Conservation (phyloP, 2,329 filamentous ascomycete species). For the Purpureocillium lavendulum region DNA sequence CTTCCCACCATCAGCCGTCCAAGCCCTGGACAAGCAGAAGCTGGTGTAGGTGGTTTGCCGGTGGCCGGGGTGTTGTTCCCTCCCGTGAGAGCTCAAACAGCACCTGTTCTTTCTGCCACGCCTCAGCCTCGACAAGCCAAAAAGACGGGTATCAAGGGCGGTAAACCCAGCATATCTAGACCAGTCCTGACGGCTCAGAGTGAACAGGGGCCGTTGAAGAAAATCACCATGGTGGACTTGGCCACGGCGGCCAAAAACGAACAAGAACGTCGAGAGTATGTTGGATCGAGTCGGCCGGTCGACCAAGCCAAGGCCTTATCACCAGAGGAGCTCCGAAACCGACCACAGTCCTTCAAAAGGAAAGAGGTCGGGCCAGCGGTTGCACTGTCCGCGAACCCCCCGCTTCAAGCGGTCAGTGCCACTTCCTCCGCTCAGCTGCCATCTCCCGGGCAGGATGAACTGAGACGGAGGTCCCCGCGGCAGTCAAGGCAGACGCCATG, state of each 20-base stretch:
- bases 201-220: slow-evolving; percentile 31
- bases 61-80: slow-evolving; percentile 33
- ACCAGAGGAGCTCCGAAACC: slow-evolving; percentile 22
- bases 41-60: slow-evolving; percentile 28
- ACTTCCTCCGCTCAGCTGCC: no score
- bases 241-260: slow-evolving; percentile 39
- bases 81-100: slow-evolving; percentile 23
- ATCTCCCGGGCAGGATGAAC: no score
- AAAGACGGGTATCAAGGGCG: slow-evolving; percentile 13
- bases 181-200: slow-evolving; percentile 32
- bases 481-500: no score
- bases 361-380: slow-evolving; percentile 22
- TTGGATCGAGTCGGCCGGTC: slow-evolving; percentile 11
- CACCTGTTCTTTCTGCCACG: slow-evolving; percentile 5
- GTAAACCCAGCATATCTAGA: slow-evolving; percentile 39
- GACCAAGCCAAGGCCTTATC: slow-evolving; percentile 24
- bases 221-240: slow-evolving; percentile 41
- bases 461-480: no score
- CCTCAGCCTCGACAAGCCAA: slow-evolving; percentile 11
- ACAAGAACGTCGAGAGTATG: slow-evolving; percentile 28
- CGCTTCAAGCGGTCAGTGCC: no score
- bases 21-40: slow-evolving; percentile 22
- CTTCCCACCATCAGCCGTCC: slow-evolving; percentile 31
- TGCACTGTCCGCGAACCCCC: background rate
- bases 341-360: slow-evolving; percentile 26